phyloP scores from a whole-genome alignment of 2,329 filamentous ascomycete species.

The Truncatella angustata region DNA sequence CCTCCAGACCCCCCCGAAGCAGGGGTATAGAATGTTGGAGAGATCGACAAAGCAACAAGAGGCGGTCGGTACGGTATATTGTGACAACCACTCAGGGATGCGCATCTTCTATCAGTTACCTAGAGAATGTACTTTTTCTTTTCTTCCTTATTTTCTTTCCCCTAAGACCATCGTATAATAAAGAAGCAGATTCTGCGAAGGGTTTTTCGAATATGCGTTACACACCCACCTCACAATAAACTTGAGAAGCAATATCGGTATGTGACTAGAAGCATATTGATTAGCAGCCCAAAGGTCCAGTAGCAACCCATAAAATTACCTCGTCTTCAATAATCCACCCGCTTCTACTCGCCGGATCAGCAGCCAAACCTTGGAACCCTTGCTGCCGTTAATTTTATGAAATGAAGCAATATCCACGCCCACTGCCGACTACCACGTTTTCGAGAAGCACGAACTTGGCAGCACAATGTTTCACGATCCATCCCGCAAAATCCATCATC shows the following conservation, averaged over 20 bases:
- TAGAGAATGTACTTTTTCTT: not conserved
- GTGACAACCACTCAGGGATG: too few relatives aligned
- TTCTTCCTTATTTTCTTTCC: not conserved
- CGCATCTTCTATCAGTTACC: too few relatives aligned
- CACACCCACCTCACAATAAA: too few relatives aligned
- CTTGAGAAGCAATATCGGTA: too few relatives aligned
- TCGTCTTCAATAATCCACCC: conserved; percentile 1
- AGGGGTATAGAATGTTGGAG: conserved; percentile 5
- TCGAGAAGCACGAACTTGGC: conserved; percentile 8
- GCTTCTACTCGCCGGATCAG: conserved; percentile 5
- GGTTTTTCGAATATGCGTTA: too few relatives aligned
- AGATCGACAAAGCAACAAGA: conserved; percentile 5
- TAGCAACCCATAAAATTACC: conserved; percentile 5
- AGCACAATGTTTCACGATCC: conserved; percentile 9
- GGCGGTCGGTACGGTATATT: conserved; percentile 1
- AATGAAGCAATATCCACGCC: conserved; percentile 14
- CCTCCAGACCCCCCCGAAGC: conserved; percentile 1
- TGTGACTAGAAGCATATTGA: too few relatives aligned
- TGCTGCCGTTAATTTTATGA: conserved; percentile 11
- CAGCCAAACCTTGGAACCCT: conserved; percentile 7
- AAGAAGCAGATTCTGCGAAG: too few relatives aligned
- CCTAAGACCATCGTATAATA: too few relatives aligned
- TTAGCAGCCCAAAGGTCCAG: too few relatives aligned
- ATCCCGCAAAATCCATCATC: not conserved
- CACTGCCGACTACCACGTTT: conserved; percentile 6